Percentiles rank a stretch among this genome's conserved stretches.
phyloP scores from a whole-genome alignment of 108 stramenopile genomes.

The Pseudonitzschia multistriata region DNA sequence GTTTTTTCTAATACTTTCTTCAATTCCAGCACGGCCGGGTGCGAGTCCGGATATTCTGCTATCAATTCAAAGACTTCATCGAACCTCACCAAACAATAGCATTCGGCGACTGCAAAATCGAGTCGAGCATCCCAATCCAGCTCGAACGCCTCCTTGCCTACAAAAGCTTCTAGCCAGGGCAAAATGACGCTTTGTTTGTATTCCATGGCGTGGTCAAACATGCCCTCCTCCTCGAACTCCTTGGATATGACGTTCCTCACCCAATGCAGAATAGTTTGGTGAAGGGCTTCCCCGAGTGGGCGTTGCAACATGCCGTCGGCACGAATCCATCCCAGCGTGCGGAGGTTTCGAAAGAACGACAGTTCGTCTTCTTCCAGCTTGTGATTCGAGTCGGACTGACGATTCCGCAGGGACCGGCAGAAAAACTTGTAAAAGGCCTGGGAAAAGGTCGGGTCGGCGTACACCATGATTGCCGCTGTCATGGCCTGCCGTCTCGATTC shows the following conservation, averaged over 20 bases:
- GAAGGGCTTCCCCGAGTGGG: conserved; percentile 49
- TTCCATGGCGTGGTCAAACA: conserved; percentile 38
- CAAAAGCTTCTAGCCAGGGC: conserved; percentile 45
- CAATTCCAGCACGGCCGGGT: conserved; percentile 70
- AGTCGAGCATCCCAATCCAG: conserved; percentile 49
- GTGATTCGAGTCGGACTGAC: too few relatives aligned
- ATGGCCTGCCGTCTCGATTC: conserved; percentile 53
- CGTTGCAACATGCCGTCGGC: conserved; percentile 37
- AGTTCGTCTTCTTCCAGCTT: conserved; percentile 14
- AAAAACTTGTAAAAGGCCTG: conserved; percentile 48
- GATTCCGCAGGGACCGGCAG: conserved; percentile 33
- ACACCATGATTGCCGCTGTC: conserved; percentile 57
- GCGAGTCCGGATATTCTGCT: conserved; percentile 81
- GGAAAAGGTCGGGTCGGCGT: conserved; percentile 39
- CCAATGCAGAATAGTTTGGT: conserved; percentile 34
- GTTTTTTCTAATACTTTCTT: conserved; percentile 55
- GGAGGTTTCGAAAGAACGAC: conserved; percentile 39
- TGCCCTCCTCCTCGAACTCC: conserved; percentile 50
- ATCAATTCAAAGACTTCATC: conserved; percentile 78
- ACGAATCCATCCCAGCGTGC: conserved; percentile 57
- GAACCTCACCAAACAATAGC: conserved; percentile 57
- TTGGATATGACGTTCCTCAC: conserved; percentile 41
- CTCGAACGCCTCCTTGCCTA: conserved; percentile 33
- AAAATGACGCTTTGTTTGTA: conserved; percentile 53
- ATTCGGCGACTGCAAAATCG: conserved; percentile 49